phyloP scores from a whole-genome alignment of 2,329 filamentous ascomycete genomes.

The Fusarium cicatricum region DNA sequence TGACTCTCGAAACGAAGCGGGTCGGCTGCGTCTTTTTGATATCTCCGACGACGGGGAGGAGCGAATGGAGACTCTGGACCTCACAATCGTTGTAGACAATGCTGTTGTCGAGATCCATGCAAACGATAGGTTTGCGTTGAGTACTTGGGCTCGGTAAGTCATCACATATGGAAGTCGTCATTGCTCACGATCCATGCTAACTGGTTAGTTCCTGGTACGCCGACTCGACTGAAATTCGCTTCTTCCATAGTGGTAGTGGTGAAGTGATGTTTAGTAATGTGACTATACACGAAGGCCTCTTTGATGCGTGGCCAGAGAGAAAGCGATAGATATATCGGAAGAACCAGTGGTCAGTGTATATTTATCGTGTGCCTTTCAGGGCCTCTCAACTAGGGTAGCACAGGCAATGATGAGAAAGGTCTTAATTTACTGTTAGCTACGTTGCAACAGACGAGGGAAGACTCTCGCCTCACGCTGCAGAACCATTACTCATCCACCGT shows the following conservation, averaged over 20 bases:
- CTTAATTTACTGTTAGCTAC: too few relatives aligned
- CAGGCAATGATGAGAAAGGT: too few relatives aligned
- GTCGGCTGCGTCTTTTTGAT: conserved; percentile 52
- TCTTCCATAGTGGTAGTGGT: conserved; percentile 46
- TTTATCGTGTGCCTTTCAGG: too few relatives aligned
- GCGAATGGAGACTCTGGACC: conserved; percentile 47
- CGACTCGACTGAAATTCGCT: conserved; percentile 46
- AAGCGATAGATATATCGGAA: conserved; percentile 50
- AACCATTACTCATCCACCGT: too few relatives aligned
- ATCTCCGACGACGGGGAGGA: conserved; percentile 41
- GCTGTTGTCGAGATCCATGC: conserved; percentile 51
- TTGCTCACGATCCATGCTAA: conserved; percentile 26
- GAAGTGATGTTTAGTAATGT: conserved; percentile 45
- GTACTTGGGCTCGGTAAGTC: conserved; percentile 54
- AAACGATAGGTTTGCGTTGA: conserved; percentile 52
- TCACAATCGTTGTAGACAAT: conserved; percentile 53
- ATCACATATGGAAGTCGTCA: not conserved
- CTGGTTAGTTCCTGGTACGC: conserved; percentile 47
- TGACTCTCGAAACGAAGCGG: conserved; percentile 47
- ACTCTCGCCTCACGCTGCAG: too few relatives aligned
- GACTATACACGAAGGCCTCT: conserved; percentile 48
- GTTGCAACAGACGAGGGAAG: too few relatives aligned
- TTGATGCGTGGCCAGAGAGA: conserved; percentile 48
- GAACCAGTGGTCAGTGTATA: conserved; percentile 40
- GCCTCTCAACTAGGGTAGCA: too few relatives aligned